These are phyloP conservation scores for Prototheca wickerhamii DNA, from an alignment of 163 green algal species.

Conservation along the genomic window DNA sequence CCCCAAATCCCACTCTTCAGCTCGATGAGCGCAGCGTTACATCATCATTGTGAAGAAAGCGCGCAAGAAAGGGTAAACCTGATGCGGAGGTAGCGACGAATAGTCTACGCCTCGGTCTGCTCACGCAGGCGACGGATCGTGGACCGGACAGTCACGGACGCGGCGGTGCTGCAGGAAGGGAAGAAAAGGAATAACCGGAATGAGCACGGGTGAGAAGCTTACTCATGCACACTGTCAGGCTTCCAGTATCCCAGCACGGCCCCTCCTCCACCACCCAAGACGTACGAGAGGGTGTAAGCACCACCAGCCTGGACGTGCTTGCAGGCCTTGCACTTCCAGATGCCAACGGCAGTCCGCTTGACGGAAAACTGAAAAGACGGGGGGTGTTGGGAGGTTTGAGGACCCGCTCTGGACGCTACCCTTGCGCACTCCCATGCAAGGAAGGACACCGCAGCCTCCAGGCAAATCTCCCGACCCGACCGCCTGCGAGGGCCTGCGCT, in stretches of 20 bases:
- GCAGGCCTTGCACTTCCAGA: conserved; percentile 97
- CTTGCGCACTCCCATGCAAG: too few relatives aligned
- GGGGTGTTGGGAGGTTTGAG: background rate
- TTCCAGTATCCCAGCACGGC: background rate
- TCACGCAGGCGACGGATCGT: conserved; percentile 96
- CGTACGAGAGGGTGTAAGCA: conserved; percentile 85
- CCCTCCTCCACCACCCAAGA: background rate
- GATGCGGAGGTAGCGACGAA: too few relatives aligned
- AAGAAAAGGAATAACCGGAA: background rate
- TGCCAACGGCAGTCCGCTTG: conserved; percentile 88
- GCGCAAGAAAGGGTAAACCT: too few relatives aligned
- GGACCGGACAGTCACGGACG: conserved; percentile 86
- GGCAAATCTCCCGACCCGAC: too few relatives aligned
- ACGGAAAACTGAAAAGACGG: conserved; percentile 85
- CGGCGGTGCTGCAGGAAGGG: conserved; percentile 55
- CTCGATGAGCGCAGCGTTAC: too few relatives aligned
- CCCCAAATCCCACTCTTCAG: too few relatives aligned
- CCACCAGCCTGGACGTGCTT: conserved; percentile 88
- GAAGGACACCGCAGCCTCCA: too few relatives aligned
- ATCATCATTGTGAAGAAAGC: too few relatives aligned
- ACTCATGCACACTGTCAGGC: background rate
- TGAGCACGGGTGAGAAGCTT: background rate
- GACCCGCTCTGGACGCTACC: too few relatives aligned
- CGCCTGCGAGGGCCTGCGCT: background rate
- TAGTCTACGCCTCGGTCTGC: conserved; percentile 55